Conservation (phyloP, 768 basidiomycete species). For the Pisolithus marmoratus region DNA sequence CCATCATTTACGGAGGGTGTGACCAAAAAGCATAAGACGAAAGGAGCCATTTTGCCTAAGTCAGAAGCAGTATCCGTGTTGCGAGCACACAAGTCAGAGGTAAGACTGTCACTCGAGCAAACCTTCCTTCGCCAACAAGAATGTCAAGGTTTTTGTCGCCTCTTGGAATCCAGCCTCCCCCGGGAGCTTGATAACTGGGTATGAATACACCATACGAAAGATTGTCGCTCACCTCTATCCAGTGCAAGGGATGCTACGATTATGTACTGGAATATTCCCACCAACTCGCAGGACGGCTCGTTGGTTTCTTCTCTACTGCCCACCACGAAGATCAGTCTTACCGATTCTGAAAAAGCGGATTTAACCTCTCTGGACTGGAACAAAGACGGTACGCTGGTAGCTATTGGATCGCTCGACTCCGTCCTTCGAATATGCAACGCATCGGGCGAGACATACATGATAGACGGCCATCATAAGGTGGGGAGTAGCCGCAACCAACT, state of each 20-base stretch:
- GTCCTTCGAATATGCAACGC: conserved; percentile 62
- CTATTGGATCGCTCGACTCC: conserved; percentile 74
- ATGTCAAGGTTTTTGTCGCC: conserved; percentile 67
- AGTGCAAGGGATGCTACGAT: conserved; percentile 77
- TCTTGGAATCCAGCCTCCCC: conserved; percentile 66
- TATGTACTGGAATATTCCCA: conserved; percentile 65
- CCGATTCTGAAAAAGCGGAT: conserved; percentile 47
- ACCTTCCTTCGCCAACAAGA: conserved; percentile 3
- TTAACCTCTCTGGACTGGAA: conserved; percentile 79
- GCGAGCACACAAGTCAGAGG: conserved; percentile 59
- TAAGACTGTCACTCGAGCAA: conserved; percentile 21
- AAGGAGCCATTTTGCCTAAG: conserved; percentile 30
- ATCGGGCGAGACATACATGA: conserved; percentile 57
- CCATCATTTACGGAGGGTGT: conserved; percentile 13
- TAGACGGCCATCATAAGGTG: conserved; percentile 61
- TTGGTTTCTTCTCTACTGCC: conserved; percentile 25
- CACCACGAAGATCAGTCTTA: conserved; percentile 42
- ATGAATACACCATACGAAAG: conserved; percentile 15
- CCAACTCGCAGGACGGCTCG: conserved; percentile 22
- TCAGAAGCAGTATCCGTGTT: conserved; percentile 41
- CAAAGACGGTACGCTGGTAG: conserved; percentile 62
- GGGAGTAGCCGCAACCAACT: background rate
- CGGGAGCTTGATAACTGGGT: conserved; percentile 72
- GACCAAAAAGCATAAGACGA: conserved; percentile 31
- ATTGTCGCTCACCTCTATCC: conserved; percentile 2